A percentile compares a stretch with the other conserved stretches of the same genome.
Evolutionary conservation across 2,329 filamentous ascomycete genomes (phyloP).

Genomic region (Nannizziopsis barbatae): DNA sequence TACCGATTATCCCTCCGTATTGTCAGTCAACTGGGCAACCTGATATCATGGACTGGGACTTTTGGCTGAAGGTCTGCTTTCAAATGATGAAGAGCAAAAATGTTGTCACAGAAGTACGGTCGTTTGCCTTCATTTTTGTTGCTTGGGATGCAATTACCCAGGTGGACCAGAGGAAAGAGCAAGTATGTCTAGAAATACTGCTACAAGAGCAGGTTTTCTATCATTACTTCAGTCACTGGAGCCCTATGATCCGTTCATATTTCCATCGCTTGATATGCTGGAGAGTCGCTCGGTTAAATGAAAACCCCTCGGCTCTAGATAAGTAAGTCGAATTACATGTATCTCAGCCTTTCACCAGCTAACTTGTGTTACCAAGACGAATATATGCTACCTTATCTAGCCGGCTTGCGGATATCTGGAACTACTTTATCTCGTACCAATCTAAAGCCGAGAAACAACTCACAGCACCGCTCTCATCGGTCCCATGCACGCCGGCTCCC

Average conservation of each 20-base stretch:
- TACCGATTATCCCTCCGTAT: slow-evolving; percentile 56
- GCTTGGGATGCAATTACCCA: slow-evolving; percentile 63
- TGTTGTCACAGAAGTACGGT: slow-evolving; percentile 76
- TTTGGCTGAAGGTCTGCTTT: slow-evolving; percentile 73
- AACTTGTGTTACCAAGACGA: slow-evolving; percentile 40
- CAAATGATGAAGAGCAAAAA: slow-evolving; percentile 74
- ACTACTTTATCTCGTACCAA: slow-evolving; percentile 65
- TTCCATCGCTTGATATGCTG: slow-evolving; percentile 85
- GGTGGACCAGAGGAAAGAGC: slow-evolving; percentile 55
- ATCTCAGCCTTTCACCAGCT: neutral
- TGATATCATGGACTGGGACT: slow-evolving; percentile 60
- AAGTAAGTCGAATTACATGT: slow-evolving; percentile 42
- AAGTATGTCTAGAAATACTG: slow-evolving; percentile 63
- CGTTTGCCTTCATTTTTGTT: slow-evolving; percentile 70
- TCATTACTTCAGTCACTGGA: slow-evolving; percentile 84
- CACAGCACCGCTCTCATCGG: slow-evolving; percentile 55
- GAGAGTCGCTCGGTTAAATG: slow-evolving; percentile 69
- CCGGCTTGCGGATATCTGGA: slow-evolving; percentile 62
- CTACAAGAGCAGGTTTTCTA: slow-evolving; percentile 65
- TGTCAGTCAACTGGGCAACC: slow-evolving; percentile 37
- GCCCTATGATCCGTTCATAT: slow-evolving; percentile 86
- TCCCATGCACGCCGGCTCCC: slow-evolving; percentile 73
- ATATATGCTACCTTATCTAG: slow-evolving; percentile 59
- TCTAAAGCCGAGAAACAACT: slow-evolving; percentile 51
- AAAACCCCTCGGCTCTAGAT: slow-evolving; percentile 53